Conservation (phyloP, 164 flowering plant species). For the Brasenia schreberi region DNA sequence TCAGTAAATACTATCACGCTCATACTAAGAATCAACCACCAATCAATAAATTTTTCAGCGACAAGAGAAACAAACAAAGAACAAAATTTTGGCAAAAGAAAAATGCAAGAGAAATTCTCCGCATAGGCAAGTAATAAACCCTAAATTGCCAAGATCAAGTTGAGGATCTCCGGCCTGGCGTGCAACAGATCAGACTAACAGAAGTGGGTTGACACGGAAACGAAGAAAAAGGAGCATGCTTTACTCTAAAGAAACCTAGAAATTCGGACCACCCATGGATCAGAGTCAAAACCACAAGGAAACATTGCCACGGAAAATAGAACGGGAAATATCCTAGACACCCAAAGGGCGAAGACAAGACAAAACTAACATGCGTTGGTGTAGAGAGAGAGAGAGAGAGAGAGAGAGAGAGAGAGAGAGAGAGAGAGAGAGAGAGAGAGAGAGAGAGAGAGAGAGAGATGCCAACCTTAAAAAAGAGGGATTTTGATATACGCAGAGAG, state of each 20-base stretch:
- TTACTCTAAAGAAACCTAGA: no score
- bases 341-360: neutral
- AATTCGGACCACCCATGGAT: no score
- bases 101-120: neutral
- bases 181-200: no score
- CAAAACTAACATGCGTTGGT: neutral
- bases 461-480: neutral
- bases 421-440: neutral
- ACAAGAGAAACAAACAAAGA: neutral
- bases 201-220: no score
- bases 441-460: neutral
- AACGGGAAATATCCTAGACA: neutral
- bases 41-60: no score
- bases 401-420: neutral
- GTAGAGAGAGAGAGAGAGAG: neutral
- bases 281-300: neutral
- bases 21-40: no score
- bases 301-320: neutral
- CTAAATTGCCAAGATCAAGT: neutral
- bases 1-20: no score
- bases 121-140: neutral
- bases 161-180: neutral
- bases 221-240: no score
- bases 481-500: neutral
- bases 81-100: neutral